These are phyloP conservation scores for Boeremia lycopersici DNA, from an alignment of 2,329 filamentous ascomycete species.

Conservation along the genomic window DNA sequence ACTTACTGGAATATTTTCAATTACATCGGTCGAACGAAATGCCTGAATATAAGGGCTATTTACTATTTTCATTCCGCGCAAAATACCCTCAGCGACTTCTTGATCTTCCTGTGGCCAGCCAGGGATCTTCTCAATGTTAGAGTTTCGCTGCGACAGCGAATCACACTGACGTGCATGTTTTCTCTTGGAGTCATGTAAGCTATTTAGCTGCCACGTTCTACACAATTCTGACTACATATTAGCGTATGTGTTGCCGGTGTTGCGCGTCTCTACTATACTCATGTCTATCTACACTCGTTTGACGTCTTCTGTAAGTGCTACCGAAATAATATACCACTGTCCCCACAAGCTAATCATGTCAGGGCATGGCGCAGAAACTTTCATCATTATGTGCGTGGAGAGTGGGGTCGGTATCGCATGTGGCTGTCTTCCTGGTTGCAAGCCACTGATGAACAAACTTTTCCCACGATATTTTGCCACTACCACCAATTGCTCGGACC, in stretches of 20 bases:
- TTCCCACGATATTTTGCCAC: slow-evolving; percentile 35
- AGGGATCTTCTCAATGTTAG: slow-evolving; percentile 34
- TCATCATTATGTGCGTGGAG: slow-evolving; percentile 37
- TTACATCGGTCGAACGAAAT: slow-evolving; percentile 25
- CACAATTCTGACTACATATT: slow-evolving; percentile 26
- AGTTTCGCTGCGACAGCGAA: slow-evolving; percentile 34
- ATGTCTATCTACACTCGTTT: slow-evolving; percentile 31
- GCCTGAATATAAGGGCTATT: slow-evolving; percentile 32
- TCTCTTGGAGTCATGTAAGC: slow-evolving; percentile 37
- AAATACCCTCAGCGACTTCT: slow-evolving; percentile 40
- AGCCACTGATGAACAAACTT: slow-evolving; percentile 36
- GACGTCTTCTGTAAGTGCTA: slow-evolving; percentile 34
- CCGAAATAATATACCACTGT: not conserved
- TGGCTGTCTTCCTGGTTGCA: slow-evolving; percentile 41
- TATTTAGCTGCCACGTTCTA: not conserved
- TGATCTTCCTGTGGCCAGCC: slow-evolving; percentile 42
- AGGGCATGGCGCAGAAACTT: slow-evolving; percentile 37
- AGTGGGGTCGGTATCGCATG: slow-evolving; percentile 38
- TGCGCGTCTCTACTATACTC: slow-evolving; percentile 37
- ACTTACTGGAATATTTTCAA: slow-evolving; percentile 38
- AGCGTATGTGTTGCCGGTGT: slow-evolving; percentile 41
- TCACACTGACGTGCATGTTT: slow-evolving; percentile 40
- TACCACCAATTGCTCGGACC: slow-evolving; percentile 6
- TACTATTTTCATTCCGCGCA: slow-evolving; percentile 32
- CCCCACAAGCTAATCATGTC: not conserved